These are phyloP conservation scores for Neurospora sp. DNA, from an alignment of 495 filamentous ascomycete species.

Conservation along the genomic window DNA sequence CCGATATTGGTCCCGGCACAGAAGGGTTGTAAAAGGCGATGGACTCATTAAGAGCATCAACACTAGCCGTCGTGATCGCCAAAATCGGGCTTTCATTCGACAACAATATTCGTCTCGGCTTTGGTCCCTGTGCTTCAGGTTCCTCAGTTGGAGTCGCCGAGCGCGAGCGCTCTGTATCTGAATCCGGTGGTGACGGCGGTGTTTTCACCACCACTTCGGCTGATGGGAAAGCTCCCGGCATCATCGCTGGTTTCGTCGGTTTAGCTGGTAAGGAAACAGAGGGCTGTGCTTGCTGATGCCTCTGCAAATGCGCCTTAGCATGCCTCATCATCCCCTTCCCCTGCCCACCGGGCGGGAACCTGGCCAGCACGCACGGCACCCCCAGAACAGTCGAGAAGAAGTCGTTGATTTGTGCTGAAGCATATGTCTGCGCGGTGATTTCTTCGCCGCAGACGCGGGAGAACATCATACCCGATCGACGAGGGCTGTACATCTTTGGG, in stretches of 20 bases:
- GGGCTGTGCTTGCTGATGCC: conserved; percentile 25
- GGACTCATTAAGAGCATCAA: conserved; percentile 61
- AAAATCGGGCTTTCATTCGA: conserved; percentile 93
- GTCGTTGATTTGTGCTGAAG: conserved; percentile 46
- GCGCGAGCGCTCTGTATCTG: conserved; percentile 26
- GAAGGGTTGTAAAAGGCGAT: conserved; percentile 30
- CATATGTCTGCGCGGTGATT: conserved; percentile 58
- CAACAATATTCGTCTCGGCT: conserved; percentile 54
- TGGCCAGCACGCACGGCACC: conserved; percentile 68
- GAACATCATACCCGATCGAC: conserved; percentile 10
- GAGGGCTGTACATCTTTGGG: conserved; percentile 34
- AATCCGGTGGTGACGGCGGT: conserved; percentile 38
- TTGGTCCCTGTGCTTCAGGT: not conserved
- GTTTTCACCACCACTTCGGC: not conserved
- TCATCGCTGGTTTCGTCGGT: conserved; percentile 1
- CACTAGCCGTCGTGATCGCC: conserved; percentile 66
- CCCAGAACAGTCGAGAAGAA: conserved; percentile 68
- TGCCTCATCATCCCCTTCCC: conserved; percentile 45
- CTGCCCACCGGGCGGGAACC: conserved; percentile 57
- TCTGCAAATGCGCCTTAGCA: conserved; percentile 54
- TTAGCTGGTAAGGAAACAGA: no score
- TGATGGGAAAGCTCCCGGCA: conserved; percentile 47
- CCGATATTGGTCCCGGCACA: conserved; percentile 27
- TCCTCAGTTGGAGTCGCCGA: not conserved
- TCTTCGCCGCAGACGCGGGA: conserved; percentile 74